Conservation (phyloP, 1,284 basidiomycete genomes). For the Volvariella surrecta region DNA sequence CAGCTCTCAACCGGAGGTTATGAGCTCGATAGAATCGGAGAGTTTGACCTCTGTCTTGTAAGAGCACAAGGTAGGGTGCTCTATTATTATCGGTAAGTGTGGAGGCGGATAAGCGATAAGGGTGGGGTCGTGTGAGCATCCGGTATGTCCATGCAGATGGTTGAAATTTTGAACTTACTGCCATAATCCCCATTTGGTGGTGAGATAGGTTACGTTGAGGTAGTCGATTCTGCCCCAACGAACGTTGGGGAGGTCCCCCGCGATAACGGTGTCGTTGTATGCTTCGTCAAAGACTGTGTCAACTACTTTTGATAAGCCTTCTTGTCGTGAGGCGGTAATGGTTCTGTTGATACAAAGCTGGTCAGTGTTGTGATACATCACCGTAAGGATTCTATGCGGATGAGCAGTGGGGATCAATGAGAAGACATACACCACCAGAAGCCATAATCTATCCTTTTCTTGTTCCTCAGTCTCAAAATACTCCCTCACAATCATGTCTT, state of each 20-base stretch:
- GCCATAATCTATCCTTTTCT: conserved; percentile 52
- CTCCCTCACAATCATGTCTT: conserved; percentile 62
- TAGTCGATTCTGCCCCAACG: conserved; percentile 78
- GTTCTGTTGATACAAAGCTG: conserved; percentile 36
- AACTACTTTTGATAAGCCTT: conserved; percentile 57
- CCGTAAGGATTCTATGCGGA: neutral
- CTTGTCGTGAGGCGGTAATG: conserved; percentile 45
- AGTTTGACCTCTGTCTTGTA: conserved; percentile 58
- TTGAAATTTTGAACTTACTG: conserved; percentile 36
- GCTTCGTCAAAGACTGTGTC: conserved; percentile 65
- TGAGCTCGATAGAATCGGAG: conserved; percentile 68
- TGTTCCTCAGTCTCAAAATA: conserved; percentile 52
- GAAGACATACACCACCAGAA: conserved; percentile 55
- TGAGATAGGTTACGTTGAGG: conserved; percentile 67
- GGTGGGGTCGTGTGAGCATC: neutral
- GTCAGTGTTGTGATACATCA: neutral
- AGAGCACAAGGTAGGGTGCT: conserved; percentile 59
- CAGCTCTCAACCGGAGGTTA: conserved; percentile 47
- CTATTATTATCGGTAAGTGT: conserved; percentile 27
- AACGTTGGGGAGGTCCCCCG: conserved; percentile 59
- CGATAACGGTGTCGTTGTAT: conserved; percentile 51
- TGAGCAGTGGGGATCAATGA: conserved; percentile 3
- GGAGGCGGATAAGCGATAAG: conserved; percentile 1
- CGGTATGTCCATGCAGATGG: neutral
- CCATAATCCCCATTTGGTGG: conserved; percentile 77